Base-by-base conservation (phyloP, 208 protist species). In the Trypanosoma vivax region DNA sequence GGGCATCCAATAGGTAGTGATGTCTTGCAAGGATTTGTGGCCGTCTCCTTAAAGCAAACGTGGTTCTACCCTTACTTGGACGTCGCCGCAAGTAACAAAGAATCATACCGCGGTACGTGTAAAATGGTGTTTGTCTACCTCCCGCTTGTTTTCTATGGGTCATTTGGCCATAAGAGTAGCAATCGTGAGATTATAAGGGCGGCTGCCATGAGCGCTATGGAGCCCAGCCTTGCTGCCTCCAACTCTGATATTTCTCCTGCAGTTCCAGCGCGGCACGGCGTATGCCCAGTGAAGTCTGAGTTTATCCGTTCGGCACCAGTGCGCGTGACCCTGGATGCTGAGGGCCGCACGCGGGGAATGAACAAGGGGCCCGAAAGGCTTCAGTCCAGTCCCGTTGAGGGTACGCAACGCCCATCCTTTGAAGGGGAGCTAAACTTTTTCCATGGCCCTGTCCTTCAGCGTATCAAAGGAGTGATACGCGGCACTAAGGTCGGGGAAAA, bases 351-450 rank as follows among this genome's bases (percentile, higher is more conserved):
- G 27, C 68, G 79, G 10, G 85, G 85, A 33, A 89, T 89, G 85
- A 92, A 92, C 65, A 89, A 81, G 29, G 80, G 80, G 6, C 53
- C 54, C 3, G 85, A 82, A 13, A 70, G 77, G 7, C 60, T 75
- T 64, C 69, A 65, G 42, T 88, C 60, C 1, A 53, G 48, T 41
- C 37, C 50, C 25, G 76, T 79, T 25, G 50, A 59, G 27, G 76
- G 77, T 16, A 90, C 85, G n/a, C 47, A 70, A 53, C 74, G 74
- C 0, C 81, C 77, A 5, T 65, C 70, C 16, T 71, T 86, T 50
- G 79, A 87, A 10, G 82, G 80, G 2, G 80, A 86, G 50, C 31
- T 19, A 13, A 95, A 92, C 53, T 92, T 91, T 60, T 84, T 90
- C 55, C 27, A 67, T 24, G 75, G 72, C 7, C 62, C 73, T 5